Conservation (phyloP, 345 rosid species). For the Mangifera indica region DNA sequence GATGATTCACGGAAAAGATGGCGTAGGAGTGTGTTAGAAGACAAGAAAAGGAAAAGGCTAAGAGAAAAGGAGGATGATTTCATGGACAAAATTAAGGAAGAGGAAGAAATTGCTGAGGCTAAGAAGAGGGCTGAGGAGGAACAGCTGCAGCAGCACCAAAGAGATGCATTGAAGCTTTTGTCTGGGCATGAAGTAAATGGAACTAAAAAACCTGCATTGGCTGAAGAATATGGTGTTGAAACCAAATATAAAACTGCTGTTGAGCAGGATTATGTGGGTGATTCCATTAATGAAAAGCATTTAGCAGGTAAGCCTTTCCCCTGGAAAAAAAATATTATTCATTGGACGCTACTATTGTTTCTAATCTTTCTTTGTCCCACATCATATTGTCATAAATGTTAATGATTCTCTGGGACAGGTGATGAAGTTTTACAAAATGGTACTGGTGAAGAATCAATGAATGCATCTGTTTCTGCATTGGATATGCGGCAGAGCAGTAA, state of each 20-base stretch:
- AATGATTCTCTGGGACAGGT: conserved; percentile 26
- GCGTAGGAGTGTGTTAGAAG: conserved; percentile 74
- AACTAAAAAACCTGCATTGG: conserved; percentile 31
- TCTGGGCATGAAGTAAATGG: conserved; percentile 46
- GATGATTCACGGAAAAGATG: conserved; percentile 85
- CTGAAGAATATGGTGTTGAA: conserved; percentile 39
- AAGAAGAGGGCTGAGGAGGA: conserved; percentile 80
- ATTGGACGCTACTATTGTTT: neutral
- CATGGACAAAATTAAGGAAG: conserved; percentile 70
- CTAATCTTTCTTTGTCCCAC: neutral
- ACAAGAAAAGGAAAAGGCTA: conserved; percentile 66
- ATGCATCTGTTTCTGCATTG: conserved; percentile 39
- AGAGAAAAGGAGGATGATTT: conserved; percentile 87
- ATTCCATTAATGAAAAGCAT: conserved; percentile 33
- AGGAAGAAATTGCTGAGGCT: conserved; percentile 82
- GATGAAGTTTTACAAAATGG: conserved; percentile 61
- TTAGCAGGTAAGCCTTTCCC: conserved; percentile 6
- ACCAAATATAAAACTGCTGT: conserved; percentile 32
- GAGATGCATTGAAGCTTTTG: conserved; percentile 56
- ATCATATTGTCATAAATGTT: conserved; percentile 1
- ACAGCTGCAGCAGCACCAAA: conserved; percentile 56
- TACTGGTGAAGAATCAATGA: conserved; percentile 44
- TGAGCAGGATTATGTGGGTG: conserved; percentile 32
- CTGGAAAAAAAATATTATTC: neutral
- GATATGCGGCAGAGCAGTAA: conserved; percentile 48